Conservation (phyloP, 495 filamentous ascomycete genomes). For the Melanomma pulvis-pyrius region DNA sequence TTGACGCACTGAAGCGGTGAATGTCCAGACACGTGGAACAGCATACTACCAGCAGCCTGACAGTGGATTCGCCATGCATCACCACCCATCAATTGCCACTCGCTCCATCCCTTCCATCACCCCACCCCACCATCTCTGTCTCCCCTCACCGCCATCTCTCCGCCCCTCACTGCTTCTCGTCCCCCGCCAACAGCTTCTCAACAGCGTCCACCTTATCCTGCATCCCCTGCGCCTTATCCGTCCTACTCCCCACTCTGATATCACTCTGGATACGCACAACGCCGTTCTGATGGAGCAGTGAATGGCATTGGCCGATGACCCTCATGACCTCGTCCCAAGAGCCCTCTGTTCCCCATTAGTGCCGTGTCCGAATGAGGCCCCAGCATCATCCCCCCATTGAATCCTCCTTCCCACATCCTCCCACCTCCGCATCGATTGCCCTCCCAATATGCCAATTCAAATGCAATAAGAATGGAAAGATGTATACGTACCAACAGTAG, state of each 20-base stretch:
- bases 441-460: too few relatives aligned
- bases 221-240: slow-evolving; percentile 68
- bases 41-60: neutral
- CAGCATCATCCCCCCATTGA: too few relatives aligned
- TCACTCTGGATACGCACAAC: slow-evolving; percentile 84
- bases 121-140: neutral
- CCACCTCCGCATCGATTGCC: too few relatives aligned
- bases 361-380: too few relatives aligned
- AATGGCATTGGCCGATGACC: slow-evolving; percentile 87
- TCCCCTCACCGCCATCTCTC: neutral
- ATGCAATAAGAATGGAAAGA: too few relatives aligned
- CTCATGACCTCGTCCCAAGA: slow-evolving; percentile 87
- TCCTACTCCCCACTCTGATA: slow-evolving; percentile 82
- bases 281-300: slow-evolving; percentile 77
- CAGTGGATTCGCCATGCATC: neutral
- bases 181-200: slow-evolving; percentile 56
- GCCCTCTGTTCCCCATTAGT: too few relatives aligned
- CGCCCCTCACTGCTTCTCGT: slow-evolving; percentile 31
- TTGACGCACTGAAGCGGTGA: neutral
- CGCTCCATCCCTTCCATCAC: neutral
- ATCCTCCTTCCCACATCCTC: too few relatives aligned
- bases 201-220: slow-evolving; percentile 71
- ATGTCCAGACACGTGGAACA: neutral
- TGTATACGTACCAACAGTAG: slow-evolving; percentile 76
- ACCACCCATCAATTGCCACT: neutral